Evolutionary conservation across 176 grass and related monocot species (phyloP), one percentile per base, ranked within the genome.

Genomic region (Phragmites australis): DNA sequence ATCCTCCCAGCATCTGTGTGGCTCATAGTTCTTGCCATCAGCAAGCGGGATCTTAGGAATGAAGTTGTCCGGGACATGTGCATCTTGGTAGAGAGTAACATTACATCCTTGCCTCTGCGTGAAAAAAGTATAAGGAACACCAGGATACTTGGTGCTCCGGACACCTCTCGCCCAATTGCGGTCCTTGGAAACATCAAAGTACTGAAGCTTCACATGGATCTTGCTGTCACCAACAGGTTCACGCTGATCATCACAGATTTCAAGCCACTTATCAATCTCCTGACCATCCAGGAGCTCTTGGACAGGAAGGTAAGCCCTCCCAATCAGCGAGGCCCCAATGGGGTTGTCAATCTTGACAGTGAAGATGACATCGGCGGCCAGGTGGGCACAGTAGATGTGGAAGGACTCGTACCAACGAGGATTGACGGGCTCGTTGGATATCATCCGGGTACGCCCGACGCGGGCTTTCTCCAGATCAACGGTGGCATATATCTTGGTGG

Each of bases 361-460:
- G 82, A 93, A 90, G 69, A 93, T 90, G 50, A 93, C 88, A 59
- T 88, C 53, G n/a, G 82, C 82, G 5, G 91, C 91, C 56, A 83
- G 41, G 65, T 93, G 91, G 13, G 88, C 88, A 3, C 88, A 90
- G 41, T 93, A 93, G 45, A 93, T 88, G 85, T 90, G 91, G 80
- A 93, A 93, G 0, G 91, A 90, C 73, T 93, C 91, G 5, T 90
- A 93, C 91, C 88, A 93, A 23, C 82, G 82, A 43, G 85, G 85
- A 5, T 80, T 90, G 14, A 55, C n/a, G 0, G 88, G 75, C 51
- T 93, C 88, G 39, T 90, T 72, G 29, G 53, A 0, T 13, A 93
- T 18, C 85, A 81, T 85, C 67, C 88, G 52, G 1, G 88, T 93
- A 13, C 88, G 85, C 59, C 88, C 91, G 2, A 90, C 85, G 0